Evolutionary conservation across 1,284 basidiomycete species (phyloP), one percentile per base, ranked within the genome.

Genomic region (Cutaneotrichosporon dermatis): DNA sequence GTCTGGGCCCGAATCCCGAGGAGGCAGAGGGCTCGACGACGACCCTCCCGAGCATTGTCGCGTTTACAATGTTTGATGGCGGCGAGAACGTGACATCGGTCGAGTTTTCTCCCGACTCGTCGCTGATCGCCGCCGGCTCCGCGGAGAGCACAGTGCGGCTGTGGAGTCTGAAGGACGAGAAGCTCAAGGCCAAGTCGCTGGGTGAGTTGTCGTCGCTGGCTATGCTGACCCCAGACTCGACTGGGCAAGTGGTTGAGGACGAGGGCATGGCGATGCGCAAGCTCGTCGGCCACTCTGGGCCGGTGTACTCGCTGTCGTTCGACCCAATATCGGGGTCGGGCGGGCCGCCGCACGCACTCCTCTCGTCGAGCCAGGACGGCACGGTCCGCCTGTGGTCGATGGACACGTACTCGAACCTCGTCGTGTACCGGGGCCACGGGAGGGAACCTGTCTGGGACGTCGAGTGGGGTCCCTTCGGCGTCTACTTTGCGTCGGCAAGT

Each of bases 381-480:
- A 96, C 94, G 0, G 82, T 88, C 35, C 86, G 96, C 12, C 78
- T 99, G 15, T 99, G 96, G 96, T 95, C 92, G 10, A 81, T 98
- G 75, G 93, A 99, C 69, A 97, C 95, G 1, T 88, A 92, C 82
- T 85, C 89, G 25, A 96, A 96, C 67, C 80, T 99, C 7, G 93
- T 94, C 4, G 92, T 89, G 6, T 99, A 95, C 76, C 85, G 93
- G 16, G 96, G 96, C 0, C 96, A 99, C 72, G 71, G 69, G 3
- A 88, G 95, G 73, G 94, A 96, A 75, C 94, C 96, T 0, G 88
- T 99, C 0, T 99, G 96, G 96, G 94, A 98, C 69, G 92, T 96
- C 8, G 88, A 97, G 74, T 99, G 96, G 96, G 93, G 90, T 66
- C 94, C 95, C 6, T 85, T 92, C 80, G 95, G 96, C 5, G 87